Evolutionary conservation across 228 moss, liverwort and hornwort genomes (phyloP).

Genomic region (Sphagnum fallax): DNA sequence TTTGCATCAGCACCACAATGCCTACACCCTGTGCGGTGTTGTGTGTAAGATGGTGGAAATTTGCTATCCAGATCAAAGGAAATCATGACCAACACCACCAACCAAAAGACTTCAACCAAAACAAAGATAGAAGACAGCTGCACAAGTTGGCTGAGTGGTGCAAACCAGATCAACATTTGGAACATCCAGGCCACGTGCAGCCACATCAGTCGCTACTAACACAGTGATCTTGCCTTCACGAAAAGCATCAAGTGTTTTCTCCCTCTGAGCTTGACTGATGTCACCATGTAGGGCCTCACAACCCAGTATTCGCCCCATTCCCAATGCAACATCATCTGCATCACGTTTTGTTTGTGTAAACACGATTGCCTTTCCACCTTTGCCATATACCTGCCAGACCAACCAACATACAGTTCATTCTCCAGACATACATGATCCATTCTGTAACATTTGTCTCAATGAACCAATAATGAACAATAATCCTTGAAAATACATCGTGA

Average conservation of each 20-base stretch:
- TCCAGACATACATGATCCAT: not conserved
- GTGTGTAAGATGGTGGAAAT: not conserved
- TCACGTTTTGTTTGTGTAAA: constrained; percentile 98
- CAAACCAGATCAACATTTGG: constrained; percentile 81
- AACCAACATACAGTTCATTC: no score
- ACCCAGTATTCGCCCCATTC: constrained; percentile 76
- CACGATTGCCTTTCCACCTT: constrained; percentile 86
- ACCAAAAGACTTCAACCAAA: not conserved
- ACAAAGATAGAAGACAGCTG: not conserved
- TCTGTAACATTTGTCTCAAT: not conserved
- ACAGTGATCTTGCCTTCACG: constrained; percentile 80
- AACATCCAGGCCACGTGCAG: constrained; percentile 87
- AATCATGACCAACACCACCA: not conserved
- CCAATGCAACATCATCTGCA: constrained; percentile 84
- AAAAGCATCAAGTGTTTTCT: constrained; percentile 90
- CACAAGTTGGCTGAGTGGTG: not conserved
- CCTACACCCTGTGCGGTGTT: not conserved
- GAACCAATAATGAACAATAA: not conserved
- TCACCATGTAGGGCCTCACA: constrained; percentile 98
- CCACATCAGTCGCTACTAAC: constrained; percentile 92
- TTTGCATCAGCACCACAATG: not conserved
- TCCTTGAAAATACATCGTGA: not conserved
- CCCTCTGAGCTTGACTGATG: constrained; percentile 79
- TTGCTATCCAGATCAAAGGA: not conserved
- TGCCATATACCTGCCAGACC: constrained; percentile 54